Evolutionary conservation across 495 filamentous ascomycete species (phyloP), one percentile per base, ranked within the genome.

Genomic region (Pseudomonodictys pantanalensis): DNA sequence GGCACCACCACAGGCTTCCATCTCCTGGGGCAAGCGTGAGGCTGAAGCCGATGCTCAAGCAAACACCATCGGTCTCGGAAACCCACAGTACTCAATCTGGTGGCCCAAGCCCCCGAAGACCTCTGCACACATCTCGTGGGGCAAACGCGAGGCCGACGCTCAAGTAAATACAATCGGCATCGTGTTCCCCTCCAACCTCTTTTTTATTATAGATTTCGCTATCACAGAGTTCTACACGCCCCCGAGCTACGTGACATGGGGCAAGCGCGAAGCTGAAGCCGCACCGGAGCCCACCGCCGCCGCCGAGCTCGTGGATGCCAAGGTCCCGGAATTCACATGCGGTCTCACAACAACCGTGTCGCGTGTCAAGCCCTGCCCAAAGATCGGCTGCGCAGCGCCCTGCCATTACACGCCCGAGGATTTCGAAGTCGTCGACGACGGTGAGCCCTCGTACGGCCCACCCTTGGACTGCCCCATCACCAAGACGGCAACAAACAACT

Each of bases 271-370:
- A 10, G 51, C 50, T 18, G 38, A 52, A 10, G 51, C 50, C 2
- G 41, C 51, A 2, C 59, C 59, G 10, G 52, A 44, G 17, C 52
- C 52, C n/a, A 63, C 60, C 18, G 54, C 38, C 23, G 39, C 47
- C 0, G 6, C 57, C 41, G 29, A 23, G 10, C 39, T 58, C 11
- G n/a, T 32, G 12, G 17, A 60, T 11, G 30, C 25, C 20, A 41
- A 42, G 22, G 47, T 26, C 6, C 3, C 24, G 24, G 12, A 47
- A 47, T 39, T 47, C 12, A 28, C 39, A 11, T 61, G 58, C 28
- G 30, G 6, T 7, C 9, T 47, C 43, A 55, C 49, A 1, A 55
- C 44, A 15, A 62, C 52, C 10, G 52, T 56, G 0, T 25, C 46
- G 23, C 9, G 46, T 15, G n/a, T 29, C 18, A 23, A 24, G 2